A percentile compares a stretch with the other conserved stretches of the same genome.
Evolutionary conservation across 495 filamentous ascomycete genomes (phyloP).

Genomic region (Aspergillus panamensis): DNA sequence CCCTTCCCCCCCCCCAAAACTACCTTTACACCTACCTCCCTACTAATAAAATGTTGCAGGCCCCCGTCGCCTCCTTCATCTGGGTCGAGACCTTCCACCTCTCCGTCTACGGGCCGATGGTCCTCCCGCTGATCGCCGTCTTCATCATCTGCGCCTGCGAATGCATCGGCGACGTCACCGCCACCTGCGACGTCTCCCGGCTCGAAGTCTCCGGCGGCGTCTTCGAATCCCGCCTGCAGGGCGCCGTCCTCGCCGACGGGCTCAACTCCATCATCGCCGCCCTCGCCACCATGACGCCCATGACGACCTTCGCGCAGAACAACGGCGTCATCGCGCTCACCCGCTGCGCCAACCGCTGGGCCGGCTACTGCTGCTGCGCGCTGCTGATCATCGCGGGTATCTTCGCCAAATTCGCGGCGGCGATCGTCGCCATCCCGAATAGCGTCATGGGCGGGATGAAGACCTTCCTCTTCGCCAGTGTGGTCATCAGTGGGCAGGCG

Average conservation of each 20-base stretch:
- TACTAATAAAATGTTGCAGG: no score
- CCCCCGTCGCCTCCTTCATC: slow-evolving; percentile 77
- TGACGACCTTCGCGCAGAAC: slow-evolving; percentile 81
- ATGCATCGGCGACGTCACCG: slow-evolving; percentile 67
- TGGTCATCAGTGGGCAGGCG: slow-evolving; percentile 79
- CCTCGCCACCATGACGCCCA: slow-evolving; percentile 79
- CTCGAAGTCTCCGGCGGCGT: slow-evolving; percentile 73
- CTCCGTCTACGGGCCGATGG: slow-evolving; percentile 74
- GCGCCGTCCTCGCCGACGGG: slow-evolving; percentile 72
- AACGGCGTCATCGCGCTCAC: slow-evolving; percentile 91
- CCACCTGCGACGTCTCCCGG: slow-evolving; percentile 72
- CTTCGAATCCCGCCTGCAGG: slow-evolving; percentile 89
- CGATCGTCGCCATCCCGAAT: slow-evolving; percentile 75
- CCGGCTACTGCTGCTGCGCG: slow-evolving; percentile 71
- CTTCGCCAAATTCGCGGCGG: slow-evolving; percentile 87
- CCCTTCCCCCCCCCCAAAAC: neutral
- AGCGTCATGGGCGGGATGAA: slow-evolving; percentile 90
- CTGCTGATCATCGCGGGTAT: slow-evolving; percentile 86
- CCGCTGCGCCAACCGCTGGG: slow-evolving; percentile 81
- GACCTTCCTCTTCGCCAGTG: slow-evolving; percentile 80
- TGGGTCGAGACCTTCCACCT: slow-evolving; percentile 89
- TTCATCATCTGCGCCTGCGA: slow-evolving; percentile 89
- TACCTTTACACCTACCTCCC: no score
- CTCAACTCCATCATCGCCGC: slow-evolving; percentile 76
- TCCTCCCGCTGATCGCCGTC: slow-evolving; percentile 78